Evolutionary conservation across 306 rosid genomes (phyloP).

Genomic region (Bauhinia variegata): DNA sequence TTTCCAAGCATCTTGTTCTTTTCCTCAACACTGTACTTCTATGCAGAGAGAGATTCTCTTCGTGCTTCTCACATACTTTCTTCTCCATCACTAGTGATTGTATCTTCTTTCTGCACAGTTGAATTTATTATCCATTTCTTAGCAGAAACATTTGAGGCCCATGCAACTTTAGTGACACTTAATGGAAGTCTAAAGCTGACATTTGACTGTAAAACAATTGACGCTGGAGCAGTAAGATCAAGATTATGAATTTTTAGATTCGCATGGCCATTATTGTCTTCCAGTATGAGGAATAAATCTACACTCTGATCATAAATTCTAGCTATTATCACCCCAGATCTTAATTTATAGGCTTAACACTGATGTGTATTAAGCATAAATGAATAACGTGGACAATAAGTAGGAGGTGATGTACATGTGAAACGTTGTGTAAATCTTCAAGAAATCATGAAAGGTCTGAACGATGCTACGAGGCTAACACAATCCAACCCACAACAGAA

Average conservation of each 20-base stretch:
- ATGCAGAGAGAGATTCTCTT: slow-evolving; percentile 57
- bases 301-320: background rate
- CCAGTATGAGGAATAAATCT: background rate
- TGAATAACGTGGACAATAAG: slow-evolving; percentile 5
- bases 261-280: slow-evolving; percentile 12
- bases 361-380: background rate
- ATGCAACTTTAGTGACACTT: slow-evolving; percentile 34
- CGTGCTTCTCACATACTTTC: slow-evolving; percentile 71
- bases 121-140: slow-evolving; percentile 65
- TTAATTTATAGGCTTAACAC: slow-evolving; percentile 6
- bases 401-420: background rate
- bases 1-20: slow-evolving; percentile 86
- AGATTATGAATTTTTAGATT: slow-evolving; percentile 30
- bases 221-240: slow-evolving; percentile 42
- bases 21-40: slow-evolving; percentile 66
- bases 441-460: too few relatives aligned
- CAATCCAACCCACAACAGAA: too few relatives aligned
- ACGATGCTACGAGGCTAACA: too few relatives aligned
- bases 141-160: slow-evolving; percentile 38
- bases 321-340: background rate
- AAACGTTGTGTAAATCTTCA: too few relatives aligned
- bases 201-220: slow-evolving; percentile 39
- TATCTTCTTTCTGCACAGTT: slow-evolving; percentile 53
- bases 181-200: slow-evolving; percentile 36
- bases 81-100: slow-evolving; percentile 55